Percentiles rank a stretch among this genome's conserved stretches.
Evolutionary conservation across 768 basidiomycete species (phyloP).

Genomic region (Melanogaster broomeanus): DNA sequence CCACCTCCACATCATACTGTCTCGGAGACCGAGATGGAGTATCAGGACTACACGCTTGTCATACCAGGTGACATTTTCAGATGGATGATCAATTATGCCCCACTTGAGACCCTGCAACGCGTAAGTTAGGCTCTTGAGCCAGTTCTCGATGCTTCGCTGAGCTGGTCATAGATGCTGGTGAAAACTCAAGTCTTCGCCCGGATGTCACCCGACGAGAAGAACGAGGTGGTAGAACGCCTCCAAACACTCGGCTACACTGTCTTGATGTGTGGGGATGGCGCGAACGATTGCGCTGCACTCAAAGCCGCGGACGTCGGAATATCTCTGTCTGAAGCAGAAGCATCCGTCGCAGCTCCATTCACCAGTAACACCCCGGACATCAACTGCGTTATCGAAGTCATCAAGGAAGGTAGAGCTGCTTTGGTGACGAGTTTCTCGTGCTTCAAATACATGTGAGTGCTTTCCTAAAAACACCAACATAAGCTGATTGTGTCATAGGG

Average conservation of each 20-base stretch:
- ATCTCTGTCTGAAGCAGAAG: conserved; percentile 96
- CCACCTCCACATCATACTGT: conserved; percentile 72
- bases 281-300: conserved; percentile 97
- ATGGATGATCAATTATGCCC: conserved; percentile 96
- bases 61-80: conserved; percentile 95
- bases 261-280: conserved; percentile 98
- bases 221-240: conserved; percentile 93
- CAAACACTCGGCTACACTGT: conserved; percentile 95
- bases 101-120: conserved; percentile 90
- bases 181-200: conserved; percentile 96
- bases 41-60: conserved; percentile 88
- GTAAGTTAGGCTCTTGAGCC: conserved; percentile 39
- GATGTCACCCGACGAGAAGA: conserved; percentile 99
- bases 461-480: not conserved
- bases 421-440: conserved; percentile 98
- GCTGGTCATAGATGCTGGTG: conserved; percentile 82
- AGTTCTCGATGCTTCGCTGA: not conserved
- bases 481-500: conserved; percentile 56
- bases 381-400: conserved; percentile 92
- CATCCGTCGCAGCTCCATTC: conserved; percentile 97
- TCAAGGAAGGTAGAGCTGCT: conserved; percentile 94
- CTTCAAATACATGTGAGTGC: conserved; percentile 97
- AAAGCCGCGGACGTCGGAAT: conserved; percentile 99
- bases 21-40: conserved; percentile 69
- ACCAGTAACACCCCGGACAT: conserved; percentile 94